These are phyloP conservation scores for Cinnamomum micranthum DNA, from an alignment of 164 flowering plant species.

Conservation along the genomic window DNA sequence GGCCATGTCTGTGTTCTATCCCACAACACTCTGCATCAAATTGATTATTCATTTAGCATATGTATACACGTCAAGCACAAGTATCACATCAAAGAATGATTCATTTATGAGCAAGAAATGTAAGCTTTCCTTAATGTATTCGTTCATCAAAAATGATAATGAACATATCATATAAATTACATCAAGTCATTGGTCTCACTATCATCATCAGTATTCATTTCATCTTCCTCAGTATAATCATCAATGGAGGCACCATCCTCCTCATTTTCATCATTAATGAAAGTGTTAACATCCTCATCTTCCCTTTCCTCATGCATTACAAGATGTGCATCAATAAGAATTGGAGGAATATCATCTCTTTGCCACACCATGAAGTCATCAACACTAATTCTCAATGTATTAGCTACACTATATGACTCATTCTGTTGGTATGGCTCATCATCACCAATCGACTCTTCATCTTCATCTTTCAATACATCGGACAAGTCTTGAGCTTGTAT, in stretches of 20 bases:
- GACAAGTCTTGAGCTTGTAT: neutral
- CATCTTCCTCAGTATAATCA: neutral
- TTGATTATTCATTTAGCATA: too few relatives aligned
- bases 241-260: neutral
- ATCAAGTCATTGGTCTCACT: neutral
- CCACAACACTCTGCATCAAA: neutral
- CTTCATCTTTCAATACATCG: neutral
- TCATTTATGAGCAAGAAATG: too few relatives aligned
- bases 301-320: neutral
- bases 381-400: neutral
- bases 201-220: neutral
- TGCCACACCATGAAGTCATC: neutral
- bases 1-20: neutral
- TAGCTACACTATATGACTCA: neutral
- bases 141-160: too few relatives aligned
- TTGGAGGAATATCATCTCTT: neutral
- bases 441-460: neutral
- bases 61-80: too few relatives aligned
- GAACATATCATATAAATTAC: neutral
- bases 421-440: neutral
- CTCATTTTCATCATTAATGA: neutral
- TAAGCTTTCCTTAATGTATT: too few relatives aligned
- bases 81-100: too few relatives aligned
- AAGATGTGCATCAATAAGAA: neutral
- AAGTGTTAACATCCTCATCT: neutral